Percentiles rank a stretch among this genome's conserved stretches.
These are phyloP conservation scores for Coemansia biformis DNA, from an alignment of 192 early-diverging fungal species.

Conservation along the genomic window DNA sequence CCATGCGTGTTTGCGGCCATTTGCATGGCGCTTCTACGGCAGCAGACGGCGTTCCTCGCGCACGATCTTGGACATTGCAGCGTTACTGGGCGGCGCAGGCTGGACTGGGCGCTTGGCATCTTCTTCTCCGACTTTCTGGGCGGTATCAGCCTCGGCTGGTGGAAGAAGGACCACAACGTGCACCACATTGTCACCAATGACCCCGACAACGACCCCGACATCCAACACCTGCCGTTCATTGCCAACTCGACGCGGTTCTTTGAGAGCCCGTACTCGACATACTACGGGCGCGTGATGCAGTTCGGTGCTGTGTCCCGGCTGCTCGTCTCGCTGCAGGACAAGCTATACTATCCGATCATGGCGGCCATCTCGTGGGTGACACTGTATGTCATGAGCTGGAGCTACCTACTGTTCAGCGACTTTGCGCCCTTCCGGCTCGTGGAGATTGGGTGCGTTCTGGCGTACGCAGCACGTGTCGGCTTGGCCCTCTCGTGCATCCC, in stretches of 20 bases:
- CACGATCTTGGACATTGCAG: constrained; percentile 96
- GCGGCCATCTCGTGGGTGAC: constrained; percentile 88
- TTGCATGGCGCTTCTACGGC: constrained; percentile 71
- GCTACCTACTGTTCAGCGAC: constrained; percentile 58
- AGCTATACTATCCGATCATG: constrained; percentile 79
- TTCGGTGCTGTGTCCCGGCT: constrained; percentile 73
- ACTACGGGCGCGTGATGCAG: constrained; percentile 73
- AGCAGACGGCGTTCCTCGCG: constrained; percentile 87
- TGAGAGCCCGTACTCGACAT: constrained; percentile 80
- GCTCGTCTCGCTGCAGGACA: constrained; percentile 79
- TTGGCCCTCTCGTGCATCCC: constrained; percentile 66
- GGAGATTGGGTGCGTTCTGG: constrained; percentile 66
- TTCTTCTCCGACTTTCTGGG: constrained; percentile 73
- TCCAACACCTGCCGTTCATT: constrained; percentile 96
- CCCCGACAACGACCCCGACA: constrained; percentile 92
- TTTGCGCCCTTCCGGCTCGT: constrained; percentile 66
- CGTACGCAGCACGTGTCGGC: constrained; percentile 77
- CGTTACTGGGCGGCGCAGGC: constrained; percentile 65
- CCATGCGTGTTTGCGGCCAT: constrained; percentile 47
- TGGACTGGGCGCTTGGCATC: constrained; percentile 80
- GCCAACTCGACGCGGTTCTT: constrained; percentile 78
- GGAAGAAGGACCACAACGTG: constrained; percentile 95
- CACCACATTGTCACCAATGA: constrained; percentile 97
- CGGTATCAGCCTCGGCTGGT: constrained; percentile 95
- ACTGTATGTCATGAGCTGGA: constrained; percentile 76